Percentiles rank a stretch among this genome's conserved stretches.
Evolutionary conservation across 2,329 filamentous ascomycete genomes (phyloP).

Genomic region (Zelopaecilomyces penicillatus): DNA sequence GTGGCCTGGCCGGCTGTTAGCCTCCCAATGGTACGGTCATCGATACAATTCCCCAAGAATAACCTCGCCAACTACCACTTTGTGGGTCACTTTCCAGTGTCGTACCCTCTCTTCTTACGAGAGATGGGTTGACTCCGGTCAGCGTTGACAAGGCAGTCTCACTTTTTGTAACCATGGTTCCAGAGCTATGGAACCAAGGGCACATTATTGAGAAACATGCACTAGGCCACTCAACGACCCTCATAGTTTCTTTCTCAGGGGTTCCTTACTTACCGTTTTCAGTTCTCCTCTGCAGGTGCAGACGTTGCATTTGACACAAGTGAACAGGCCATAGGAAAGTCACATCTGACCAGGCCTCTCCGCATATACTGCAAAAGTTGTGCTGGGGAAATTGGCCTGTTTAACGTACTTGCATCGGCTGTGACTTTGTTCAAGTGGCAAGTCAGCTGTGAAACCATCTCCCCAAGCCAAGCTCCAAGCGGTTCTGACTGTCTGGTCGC

Average conservation of each 20-base stretch:
- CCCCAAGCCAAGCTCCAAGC: slow-evolving; percentile 23
- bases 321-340: slow-evolving; percentile 19
- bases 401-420: slow-evolving; percentile 35
- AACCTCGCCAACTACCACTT: slow-evolving; percentile 22
- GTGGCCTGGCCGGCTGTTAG: slow-evolving; percentile 43
- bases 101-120: slow-evolving; percentile 28
- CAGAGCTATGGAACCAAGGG: slow-evolving; percentile 39
- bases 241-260: neutral
- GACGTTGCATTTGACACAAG: slow-evolving; percentile 22
- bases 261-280: slow-evolving; percentile 15
- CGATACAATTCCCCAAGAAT: slow-evolving; percentile 63
- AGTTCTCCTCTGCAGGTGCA: slow-evolving; percentile 27
- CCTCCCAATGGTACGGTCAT: slow-evolving; percentile 48
- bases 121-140: slow-evolving; percentile 32
- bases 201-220: too few relatives aligned
- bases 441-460: slow-evolving; percentile 31
- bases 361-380: slow-evolving; percentile 40
- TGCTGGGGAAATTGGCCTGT: slow-evolving; percentile 37
- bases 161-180: slow-evolving; percentile 37
- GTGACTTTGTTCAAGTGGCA: slow-evolving; percentile 52
- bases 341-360: slow-evolving; percentile 22
- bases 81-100: slow-evolving; percentile 14
- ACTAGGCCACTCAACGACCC: too few relatives aligned
- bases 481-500: slow-evolving; percentile 44
- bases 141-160: slow-evolving; percentile 25